phyloP scores from a whole-genome alignment of 192 early-diverging fungal genomes.

The Podila epicladia region DNA sequence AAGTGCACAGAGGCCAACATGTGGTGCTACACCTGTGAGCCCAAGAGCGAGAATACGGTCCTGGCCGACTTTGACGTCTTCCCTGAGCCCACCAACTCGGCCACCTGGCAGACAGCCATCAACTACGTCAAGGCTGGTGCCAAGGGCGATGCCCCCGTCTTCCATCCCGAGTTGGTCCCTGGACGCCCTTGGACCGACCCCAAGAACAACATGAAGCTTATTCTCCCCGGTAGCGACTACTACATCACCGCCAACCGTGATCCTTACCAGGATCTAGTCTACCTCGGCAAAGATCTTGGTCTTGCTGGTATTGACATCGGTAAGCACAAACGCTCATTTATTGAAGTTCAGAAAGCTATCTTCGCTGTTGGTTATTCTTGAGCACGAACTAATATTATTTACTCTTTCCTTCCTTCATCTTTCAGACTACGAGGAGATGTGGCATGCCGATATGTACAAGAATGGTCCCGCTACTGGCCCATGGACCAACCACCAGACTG shows the following conservation, averaged over 20 bases:
- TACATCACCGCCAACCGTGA: slow-evolving; percentile 28
- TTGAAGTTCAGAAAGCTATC: too few species aligned
- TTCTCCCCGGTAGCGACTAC: slow-evolving; percentile 37
- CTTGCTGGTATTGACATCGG: slow-evolving; percentile 42
- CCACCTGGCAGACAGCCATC: slow-evolving; percentile 28
- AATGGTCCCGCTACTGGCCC: slow-evolving; percentile 28
- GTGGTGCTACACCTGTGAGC: slow-evolving; percentile 55
- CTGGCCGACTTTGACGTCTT: slow-evolving; percentile 47
- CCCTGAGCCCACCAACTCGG: slow-evolving; percentile 39
- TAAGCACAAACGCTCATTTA: too few species aligned
- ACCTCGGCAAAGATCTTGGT: slow-evolving; percentile 45
- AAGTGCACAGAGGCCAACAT: slow-evolving; percentile 44
- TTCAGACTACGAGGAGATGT: slow-evolving; percentile 51
- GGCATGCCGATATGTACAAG: slow-evolving; percentile 49
- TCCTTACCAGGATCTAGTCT: slow-evolving; percentile 50
- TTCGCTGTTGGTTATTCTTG: too few species aligned
- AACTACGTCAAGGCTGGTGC: slow-evolving; percentile 17
- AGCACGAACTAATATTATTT: neutral
- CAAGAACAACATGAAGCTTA: slow-evolving; percentile 16
- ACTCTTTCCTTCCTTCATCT: neutral
- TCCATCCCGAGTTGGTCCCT: slow-evolving; percentile 41
- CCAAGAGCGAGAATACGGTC: slow-evolving; percentile 33
- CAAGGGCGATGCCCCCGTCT: slow-evolving; percentile 29
- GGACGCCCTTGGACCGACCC: slow-evolving; percentile 33
- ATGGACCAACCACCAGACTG: slow-evolving; percentile 49